phyloP scores from a whole-genome alignment of 2,329 filamentous ascomycete species.

The Claviceps sp. region DNA sequence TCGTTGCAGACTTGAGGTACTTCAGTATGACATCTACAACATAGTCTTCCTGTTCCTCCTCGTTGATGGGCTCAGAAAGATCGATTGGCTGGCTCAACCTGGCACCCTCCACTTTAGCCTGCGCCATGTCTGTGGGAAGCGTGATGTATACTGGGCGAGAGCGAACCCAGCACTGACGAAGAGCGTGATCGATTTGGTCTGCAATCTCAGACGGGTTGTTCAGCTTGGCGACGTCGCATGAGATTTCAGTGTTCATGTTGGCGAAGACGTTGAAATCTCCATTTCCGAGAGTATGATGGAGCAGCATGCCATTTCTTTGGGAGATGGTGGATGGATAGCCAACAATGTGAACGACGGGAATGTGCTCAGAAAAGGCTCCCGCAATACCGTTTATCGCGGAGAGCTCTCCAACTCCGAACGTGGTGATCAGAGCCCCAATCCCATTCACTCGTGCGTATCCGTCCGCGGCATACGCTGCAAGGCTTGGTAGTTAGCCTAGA shows the following conservation, averaged over 20 bases:
- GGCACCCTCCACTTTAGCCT: constrained; percentile 61
- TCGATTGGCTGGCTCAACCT: constrained; percentile 59
- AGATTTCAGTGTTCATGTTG: constrained; percentile 62
- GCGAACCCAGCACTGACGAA: constrained; percentile 59
- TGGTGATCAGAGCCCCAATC: constrained; percentile 57
- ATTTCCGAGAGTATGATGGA: constrained; percentile 60
- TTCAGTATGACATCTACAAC: constrained; percentile 69
- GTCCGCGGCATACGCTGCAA: constrained; percentile 60
- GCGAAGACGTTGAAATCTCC: constrained; percentile 75
- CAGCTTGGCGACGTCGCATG: constrained; percentile 57
- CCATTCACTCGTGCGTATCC: constrained; percentile 64
- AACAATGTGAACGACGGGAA: constrained; percentile 59
- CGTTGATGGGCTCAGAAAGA: constrained; percentile 49
- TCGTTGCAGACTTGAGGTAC: constrained; percentile 58
- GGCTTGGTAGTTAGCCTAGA: constrained; percentile 8
- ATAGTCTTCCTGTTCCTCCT: constrained; percentile 60
- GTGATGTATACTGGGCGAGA: constrained; percentile 75
- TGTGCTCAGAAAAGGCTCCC: constrained; percentile 60
- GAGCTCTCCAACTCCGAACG: constrained; percentile 63
- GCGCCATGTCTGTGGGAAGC: constrained; percentile 68
- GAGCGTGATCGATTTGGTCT: constrained; percentile 61
- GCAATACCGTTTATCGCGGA: constrained; percentile 62
- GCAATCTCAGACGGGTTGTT: constrained; percentile 58
- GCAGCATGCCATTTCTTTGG: constrained; percentile 33
- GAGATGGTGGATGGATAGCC: constrained; percentile 36